Evolutionary conservation across 495 filamentous ascomycete species (phyloP), one percentile per base, ranked within the genome.

Genomic region (Mytilinidion resinicola): DNA sequence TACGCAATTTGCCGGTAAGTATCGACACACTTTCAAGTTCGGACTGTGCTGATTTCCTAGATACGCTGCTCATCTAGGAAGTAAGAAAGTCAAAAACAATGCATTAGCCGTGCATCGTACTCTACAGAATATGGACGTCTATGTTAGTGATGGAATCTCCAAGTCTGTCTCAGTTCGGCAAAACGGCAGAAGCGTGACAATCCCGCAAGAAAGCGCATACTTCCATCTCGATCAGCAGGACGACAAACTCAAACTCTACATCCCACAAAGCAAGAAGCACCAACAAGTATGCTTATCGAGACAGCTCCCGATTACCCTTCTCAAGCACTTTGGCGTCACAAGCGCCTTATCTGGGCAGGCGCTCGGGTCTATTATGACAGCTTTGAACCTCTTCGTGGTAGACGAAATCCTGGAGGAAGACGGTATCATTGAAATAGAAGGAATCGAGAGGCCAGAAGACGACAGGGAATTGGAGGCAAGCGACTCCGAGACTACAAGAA

Each of bases 1-100:
- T 56, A 56, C 21, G 53, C 53, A 15, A 48, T 56, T 20, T 56
- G 38, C 34, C 53, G 53, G 53, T 56, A 49, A 56, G 53, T 48
- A 17, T 33, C 20, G 20, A 25, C 20, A 25, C 42, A 9, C 21
- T 49, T 21, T 17, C 43, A 50, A 48, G 15, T 17, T 53, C 2
- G 30, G 19, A 20, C 53, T 30, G 42, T 56, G 42, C 53, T 51
- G 41, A 56, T n/a, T 12, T 30, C 50, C 38, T 50, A 56, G 53
- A 6, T 56, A 33, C 25, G 53, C 53, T 56, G 53, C 34, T 34
- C 53, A 56, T 34, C 21, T 34, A 5, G n/a, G 53, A 25, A 48
- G 53, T 35, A 11, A 5, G 10, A 51, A 12, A 14, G 53, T 38
- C 34, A 10, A 25, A 8, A 7, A 46, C 9, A 17, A 46, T 17